Evolutionary conservation across 257 asterid species (phyloP), one percentile per base, ranked within the genome.

Genomic region (Mentha longifolia): DNA sequence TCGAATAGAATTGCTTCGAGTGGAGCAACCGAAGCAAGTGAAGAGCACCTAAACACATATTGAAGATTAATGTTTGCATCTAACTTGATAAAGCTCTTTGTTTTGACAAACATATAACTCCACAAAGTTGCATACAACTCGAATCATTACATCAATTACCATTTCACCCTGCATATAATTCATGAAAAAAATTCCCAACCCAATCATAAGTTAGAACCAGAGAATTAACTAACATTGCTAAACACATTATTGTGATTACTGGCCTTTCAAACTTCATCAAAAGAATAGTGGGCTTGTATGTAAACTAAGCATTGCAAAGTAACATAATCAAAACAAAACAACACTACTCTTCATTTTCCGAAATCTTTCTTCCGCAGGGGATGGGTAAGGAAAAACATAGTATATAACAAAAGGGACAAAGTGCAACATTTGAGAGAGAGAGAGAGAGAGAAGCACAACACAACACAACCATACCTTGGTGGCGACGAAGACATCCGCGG

Each of bases 1-100:
- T 92, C 98, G 25, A 92, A 92, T 52, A 92, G 82, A 74, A 89
- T 78, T 20, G 94, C 90, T 67, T 88, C 90, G 79, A 92, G 51
- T 9, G 95, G 95, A 82, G 85, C 90, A 73, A 87, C 69, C n/a
- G 85, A 78, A 39, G 90, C 77, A 61, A 92, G 87, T 6, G 84
- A 73, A 43, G 84, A 70, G 37, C 72, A 77, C 50, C 88, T 84
- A 71, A 61, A 1, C 20, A 75, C 7, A 61, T 30, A 61, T 2
- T 51, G 22, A 31, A 30, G 9, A 50, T 35, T 54, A 73, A 46
- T 35, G 7, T 30, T 20, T 42, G 20, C n/a, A 14, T 3, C 46
- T 6, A 54, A 41, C 31, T 3, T 1, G 31, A 28, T 3, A 28
- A 3, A 28, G 31, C 31, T 28, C 31, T 28, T 28, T 28, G 31